phyloP scores from a whole-genome alignment of 1,139 yeast genomes.

The Sugiyamaella neomexicana region DNA sequence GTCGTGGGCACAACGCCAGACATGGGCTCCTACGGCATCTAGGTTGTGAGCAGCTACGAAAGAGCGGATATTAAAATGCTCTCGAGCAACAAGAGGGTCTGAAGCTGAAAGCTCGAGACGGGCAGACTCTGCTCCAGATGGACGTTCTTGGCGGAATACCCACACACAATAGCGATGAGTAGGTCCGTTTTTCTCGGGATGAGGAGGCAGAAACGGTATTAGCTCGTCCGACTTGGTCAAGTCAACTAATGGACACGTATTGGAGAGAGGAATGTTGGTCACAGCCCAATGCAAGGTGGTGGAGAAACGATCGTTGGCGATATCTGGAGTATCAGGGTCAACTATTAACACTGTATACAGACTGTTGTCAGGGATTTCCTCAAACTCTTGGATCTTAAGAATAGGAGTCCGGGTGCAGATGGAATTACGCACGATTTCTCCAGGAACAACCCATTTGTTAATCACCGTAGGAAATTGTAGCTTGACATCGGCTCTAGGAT shows the following conservation, averaged over 20 bases:
- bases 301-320: slow-evolving; percentile 62
- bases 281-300: slow-evolving; percentile 82
- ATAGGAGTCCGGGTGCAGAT: slow-evolving; percentile 75
- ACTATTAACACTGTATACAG: slow-evolving; percentile 77
- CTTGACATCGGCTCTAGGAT: slow-evolving; percentile 76
- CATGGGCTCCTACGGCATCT: slow-evolving; percentile 83
- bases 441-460: slow-evolving; percentile 76
- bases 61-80: slow-evolving; percentile 66
- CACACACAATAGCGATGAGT: slow-evolving; percentile 83
- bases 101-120: slow-evolving; percentile 24
- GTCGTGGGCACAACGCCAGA: slow-evolving; percentile 89
- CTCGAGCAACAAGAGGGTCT: slow-evolving; percentile 40
- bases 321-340: slow-evolving; percentile 90
- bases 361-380: slow-evolving; percentile 48
- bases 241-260: slow-evolving; percentile 60
- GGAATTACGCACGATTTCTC: slow-evolving; percentile 67
- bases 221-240: slow-evolving; percentile 50
- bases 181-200: slow-evolving; percentile 85
- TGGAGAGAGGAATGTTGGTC: slow-evolving; percentile 61
- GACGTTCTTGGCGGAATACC: slow-evolving; percentile 70
- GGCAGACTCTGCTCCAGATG: background rate
- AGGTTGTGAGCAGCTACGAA: slow-evolving; percentile 59
- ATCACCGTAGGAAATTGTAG: slow-evolving; percentile 71
- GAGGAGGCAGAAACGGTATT: slow-evolving; percentile 73
- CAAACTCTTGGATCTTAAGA: slow-evolving; percentile 73